Conservation (phyloP, 108 stramenopile genomes). For the Schizochytrium sp. region DNA sequence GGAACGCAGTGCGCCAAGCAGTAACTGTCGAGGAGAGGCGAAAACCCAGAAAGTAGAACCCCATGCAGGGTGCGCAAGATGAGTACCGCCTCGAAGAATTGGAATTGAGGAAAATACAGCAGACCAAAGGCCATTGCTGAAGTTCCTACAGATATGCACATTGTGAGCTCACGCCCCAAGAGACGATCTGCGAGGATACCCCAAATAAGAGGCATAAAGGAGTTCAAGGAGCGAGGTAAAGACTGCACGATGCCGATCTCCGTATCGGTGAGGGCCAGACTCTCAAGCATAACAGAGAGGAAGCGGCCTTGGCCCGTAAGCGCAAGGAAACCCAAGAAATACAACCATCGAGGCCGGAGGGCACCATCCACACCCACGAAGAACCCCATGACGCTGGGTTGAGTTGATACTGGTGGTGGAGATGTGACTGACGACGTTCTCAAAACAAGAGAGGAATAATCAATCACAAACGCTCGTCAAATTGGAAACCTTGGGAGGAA, state of each 20-base stretch:
- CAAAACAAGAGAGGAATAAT: too few species aligned
- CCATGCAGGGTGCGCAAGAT: neutral
- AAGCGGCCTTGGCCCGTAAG: conserved; percentile 33
- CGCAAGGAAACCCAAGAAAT: neutral
- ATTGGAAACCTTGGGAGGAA: too few species aligned
- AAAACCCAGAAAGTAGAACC: conserved; percentile 34
- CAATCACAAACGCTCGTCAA: too few species aligned
- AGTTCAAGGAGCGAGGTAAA: conserved; percentile 7
- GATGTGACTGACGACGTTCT: too few species aligned
- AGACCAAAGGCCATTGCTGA: neutral
- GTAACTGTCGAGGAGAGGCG: neutral
- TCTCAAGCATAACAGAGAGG: neutral
- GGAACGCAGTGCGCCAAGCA: neutral
- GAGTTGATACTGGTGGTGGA: too few species aligned
- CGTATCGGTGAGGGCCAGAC: neutral
- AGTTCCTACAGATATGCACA: neutral
- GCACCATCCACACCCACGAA: neutral
- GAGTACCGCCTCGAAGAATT: neutral
- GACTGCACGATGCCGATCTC: conserved; percentile 20
- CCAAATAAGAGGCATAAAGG: conserved; percentile 33
- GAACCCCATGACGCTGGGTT: too few species aligned
- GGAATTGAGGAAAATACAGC: neutral
- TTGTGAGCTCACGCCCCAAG: neutral
- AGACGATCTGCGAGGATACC: conserved; percentile 37
- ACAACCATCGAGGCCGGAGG: conserved; percentile 22